A percentile compares a stretch with the other conserved stretches of the same genome.
phyloP scores from a whole-genome alignment of 768 basidiomycete species.

The Cystobasidium ongulense region DNA sequence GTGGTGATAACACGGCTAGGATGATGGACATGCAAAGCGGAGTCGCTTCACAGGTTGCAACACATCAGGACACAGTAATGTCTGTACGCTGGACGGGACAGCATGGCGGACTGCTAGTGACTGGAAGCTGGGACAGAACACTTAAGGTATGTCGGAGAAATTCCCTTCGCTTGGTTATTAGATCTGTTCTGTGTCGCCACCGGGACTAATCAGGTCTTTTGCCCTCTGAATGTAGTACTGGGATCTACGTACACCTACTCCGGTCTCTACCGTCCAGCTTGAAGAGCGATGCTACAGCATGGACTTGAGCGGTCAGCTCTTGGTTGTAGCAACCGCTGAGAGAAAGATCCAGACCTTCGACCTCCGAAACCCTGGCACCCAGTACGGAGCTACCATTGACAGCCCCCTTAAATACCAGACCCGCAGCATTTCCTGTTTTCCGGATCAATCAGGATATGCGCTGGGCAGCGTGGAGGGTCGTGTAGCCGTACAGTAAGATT shows the following conservation, averaged over 20 bases:
- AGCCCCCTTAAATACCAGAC: constrained; percentile 43
- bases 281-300: constrained; percentile 30
- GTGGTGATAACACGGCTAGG: constrained; percentile 89
- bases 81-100: neutral
- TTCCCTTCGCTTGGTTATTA: neutral
- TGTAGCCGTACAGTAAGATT: constrained; percentile 84
- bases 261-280: neutral
- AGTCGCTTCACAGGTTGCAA: constrained; percentile 46
- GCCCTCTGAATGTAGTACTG: constrained; percentile 11
- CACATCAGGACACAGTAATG: constrained; percentile 39
- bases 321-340: constrained; percentile 84
- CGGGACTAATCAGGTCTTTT: neutral
- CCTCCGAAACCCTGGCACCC: constrained; percentile 65
- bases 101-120: constrained; percentile 57
- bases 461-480: constrained; percentile 55
- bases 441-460: constrained; percentile 46
- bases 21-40: constrained; percentile 85
- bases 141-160: constrained; percentile 58
- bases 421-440: constrained; percentile 46
- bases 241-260: constrained; percentile 12
- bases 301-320: constrained; percentile 35
- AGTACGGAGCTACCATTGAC: constrained; percentile 24
- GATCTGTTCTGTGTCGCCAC: neutral
- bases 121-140: constrained; percentile 97
- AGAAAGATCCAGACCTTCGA: constrained; percentile 84